A percentile compares a stretch with the other conserved stretches of the same genome.
Conservation (phyloP, 2,329 filamentous ascomycete genomes). For the Arthrinium puccinioides region DNA sequence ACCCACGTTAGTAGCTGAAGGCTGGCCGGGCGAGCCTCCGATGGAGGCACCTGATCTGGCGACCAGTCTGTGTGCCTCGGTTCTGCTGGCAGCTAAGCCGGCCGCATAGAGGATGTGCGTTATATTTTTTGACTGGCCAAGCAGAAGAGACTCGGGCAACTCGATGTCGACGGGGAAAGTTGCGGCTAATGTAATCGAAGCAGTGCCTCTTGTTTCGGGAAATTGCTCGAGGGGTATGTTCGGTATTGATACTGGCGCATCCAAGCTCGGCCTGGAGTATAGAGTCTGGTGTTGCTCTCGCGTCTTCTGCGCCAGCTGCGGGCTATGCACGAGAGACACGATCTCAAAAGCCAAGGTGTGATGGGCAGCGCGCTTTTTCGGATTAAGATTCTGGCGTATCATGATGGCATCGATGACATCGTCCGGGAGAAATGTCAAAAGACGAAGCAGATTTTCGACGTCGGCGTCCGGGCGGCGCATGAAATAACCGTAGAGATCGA, state of each 20-base stretch:
- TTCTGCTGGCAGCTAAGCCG: conserved; percentile 48
- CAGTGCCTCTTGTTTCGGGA: not conserved
- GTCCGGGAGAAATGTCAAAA: conserved; percentile 83
- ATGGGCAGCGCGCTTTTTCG: conserved; percentile 69
- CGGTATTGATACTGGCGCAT: not conserved
- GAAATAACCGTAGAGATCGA: conserved; percentile 89
- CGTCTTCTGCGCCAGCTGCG: conserved; percentile 54
- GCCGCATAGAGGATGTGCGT: conserved; percentile 52
- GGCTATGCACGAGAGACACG: conserved; percentile 70
- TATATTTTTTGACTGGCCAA: conserved; percentile 38
- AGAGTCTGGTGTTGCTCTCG: conserved; percentile 45
- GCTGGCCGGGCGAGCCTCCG: conserved; percentile 38
- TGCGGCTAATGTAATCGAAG: not conserved
- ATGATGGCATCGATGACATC: conserved; percentile 61
- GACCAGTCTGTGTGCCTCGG: conserved; percentile 53
- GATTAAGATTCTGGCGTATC: conserved; percentile 58
- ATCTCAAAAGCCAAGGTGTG: conserved; percentile 79
- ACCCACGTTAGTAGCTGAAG: conserved; percentile 15
- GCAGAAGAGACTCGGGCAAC: conserved; percentile 51
- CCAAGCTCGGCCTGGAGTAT: conserved; percentile 29
- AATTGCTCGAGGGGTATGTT: not conserved
- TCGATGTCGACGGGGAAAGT: conserved; percentile 42
- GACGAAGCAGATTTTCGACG: conserved; percentile 72
- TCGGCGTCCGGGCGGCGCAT: conserved; percentile 74
- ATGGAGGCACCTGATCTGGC: conserved; percentile 52